Evolutionary conservation across 2,329 filamentous ascomycete genomes (phyloP), one percentile per base, ranked within the genome.

Genomic region (Paraphaeosphaeria sporulosa): DNA sequence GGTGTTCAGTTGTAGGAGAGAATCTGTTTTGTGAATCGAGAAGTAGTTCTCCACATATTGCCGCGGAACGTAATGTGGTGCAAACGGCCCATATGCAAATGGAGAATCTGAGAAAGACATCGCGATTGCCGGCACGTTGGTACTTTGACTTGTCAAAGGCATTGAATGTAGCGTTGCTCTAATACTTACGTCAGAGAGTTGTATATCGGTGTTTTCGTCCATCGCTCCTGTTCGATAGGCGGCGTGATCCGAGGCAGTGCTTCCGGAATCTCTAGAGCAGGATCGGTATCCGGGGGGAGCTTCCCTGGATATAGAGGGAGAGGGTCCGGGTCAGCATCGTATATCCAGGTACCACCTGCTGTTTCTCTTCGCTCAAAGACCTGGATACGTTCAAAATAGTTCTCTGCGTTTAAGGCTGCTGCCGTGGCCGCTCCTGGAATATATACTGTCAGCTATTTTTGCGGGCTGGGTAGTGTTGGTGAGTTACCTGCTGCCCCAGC

Each of bases 41-140:
- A 87, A 85, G 63, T 87, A 87, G 34, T 81, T 81, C 57, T 86
- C 81, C 2, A 88, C 79, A 34, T 70, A 68, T 30, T 70, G 65
- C 2, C 82, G 80, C 0, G 86, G 82, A 0, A 87, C 73, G 61
- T 83, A 79, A 64, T 87, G 85, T 0, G 85, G 85, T 13, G 81
- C 82, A 64, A 87, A 87, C 0, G 85, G 84, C 0, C 84, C 85
- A 58, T 86, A 86, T 0, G 85, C 75, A 62, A 87, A 87, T 0
- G 77, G 77, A 0, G 74, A 49, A 59, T 87, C 85, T 0, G 84
- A 86, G 63, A 86, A 86, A 4, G 77, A 80, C 85, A 86, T 87
- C 23, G 83, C 84, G 36, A 86, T 82, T 42, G 83, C 81, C 0
- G 85, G 85, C 0, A 87, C 84, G 51, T 87, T 87, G 1, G 85